Conservation (phyloP, 768 basidiomycete genomes). For the Fomitopsis pulvina region DNA sequence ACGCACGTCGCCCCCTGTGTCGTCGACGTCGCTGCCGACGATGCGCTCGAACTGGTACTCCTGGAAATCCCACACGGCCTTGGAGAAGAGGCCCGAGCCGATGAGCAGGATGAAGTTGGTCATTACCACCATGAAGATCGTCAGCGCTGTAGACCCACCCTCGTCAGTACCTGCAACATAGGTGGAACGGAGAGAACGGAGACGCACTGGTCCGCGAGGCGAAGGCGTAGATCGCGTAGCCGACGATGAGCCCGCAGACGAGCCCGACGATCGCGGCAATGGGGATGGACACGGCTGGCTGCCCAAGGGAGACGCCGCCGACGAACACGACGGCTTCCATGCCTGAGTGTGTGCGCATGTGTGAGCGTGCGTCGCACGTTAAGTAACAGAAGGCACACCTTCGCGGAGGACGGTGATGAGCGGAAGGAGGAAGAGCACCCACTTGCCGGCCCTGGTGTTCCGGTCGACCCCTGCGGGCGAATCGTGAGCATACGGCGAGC, state of each 20-base stretch:
- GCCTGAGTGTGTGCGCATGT: slow-evolving; percentile 29
- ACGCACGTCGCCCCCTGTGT: slow-evolving; percentile 56
- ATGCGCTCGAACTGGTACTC: slow-evolving; percentile 55
- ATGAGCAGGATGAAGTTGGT: slow-evolving; percentile 90
- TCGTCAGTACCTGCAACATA: neutral
- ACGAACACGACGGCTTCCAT: slow-evolving; percentile 93
- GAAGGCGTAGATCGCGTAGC: slow-evolving; percentile 74
- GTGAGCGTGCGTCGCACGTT: neutral
- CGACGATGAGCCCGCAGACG: slow-evolving; percentile 66
- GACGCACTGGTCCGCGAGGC: slow-evolving; percentile 63
- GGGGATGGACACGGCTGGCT: slow-evolving; percentile 79
- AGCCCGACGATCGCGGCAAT: slow-evolving; percentile 86
- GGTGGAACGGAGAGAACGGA: neutral
- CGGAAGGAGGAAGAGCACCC: slow-evolving; percentile 86
- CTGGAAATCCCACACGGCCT: slow-evolving; percentile 68
- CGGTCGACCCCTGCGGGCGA: slow-evolving; percentile 37
- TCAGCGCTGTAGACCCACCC: slow-evolving; percentile 43
- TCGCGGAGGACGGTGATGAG: slow-evolving; percentile 91
- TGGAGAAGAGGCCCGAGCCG: slow-evolving; percentile 89
- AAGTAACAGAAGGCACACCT: slow-evolving; percentile 36
- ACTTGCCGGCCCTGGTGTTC: slow-evolving; percentile 56
- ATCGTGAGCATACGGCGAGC: neutral
- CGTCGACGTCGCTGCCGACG: slow-evolving; percentile 71
- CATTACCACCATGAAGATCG: slow-evolving; percentile 85
- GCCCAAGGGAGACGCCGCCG: slow-evolving; percentile 84